These are phyloP conservation scores for Colletotrichum orbiculare DNA, from an alignment of 2,329 filamentous ascomycete species.

Conservation along the genomic window DNA sequence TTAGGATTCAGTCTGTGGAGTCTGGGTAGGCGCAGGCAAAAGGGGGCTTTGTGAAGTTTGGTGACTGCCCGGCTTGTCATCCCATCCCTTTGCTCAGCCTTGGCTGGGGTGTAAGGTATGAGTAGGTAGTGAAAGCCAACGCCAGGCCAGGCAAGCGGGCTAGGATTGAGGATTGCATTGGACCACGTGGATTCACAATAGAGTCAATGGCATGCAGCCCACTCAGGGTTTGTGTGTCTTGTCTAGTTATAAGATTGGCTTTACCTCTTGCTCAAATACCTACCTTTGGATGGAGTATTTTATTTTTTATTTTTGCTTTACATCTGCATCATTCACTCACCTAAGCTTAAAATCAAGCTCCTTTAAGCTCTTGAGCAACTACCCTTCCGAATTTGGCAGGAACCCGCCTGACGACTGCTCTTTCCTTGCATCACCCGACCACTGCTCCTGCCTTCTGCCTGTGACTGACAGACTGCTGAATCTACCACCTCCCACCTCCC, in stretches of 20 bases:
- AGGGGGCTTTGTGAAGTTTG: constrained; percentile 11
- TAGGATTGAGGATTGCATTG: constrained; percentile 3
- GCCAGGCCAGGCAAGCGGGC: neutral
- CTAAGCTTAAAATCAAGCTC: constrained; percentile 6
- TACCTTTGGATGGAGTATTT: constrained; percentile 22
- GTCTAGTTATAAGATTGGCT: constrained; percentile 34
- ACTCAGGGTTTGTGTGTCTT: neutral
- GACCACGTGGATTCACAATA: constrained; percentile 7
- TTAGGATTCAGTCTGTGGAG: constrained; percentile 16
- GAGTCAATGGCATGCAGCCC: constrained; percentile 22
- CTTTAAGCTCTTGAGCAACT: neutral
- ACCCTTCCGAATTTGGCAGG: too few species aligned
- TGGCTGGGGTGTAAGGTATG: constrained; percentile 12
- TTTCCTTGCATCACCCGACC: too few species aligned
- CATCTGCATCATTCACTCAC: neutral
- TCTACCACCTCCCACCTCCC: too few species aligned
- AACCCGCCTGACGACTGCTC: too few species aligned
- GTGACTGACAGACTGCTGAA: too few species aligned
- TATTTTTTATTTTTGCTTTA: constrained; percentile 3
- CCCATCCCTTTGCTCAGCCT: constrained; percentile 28
- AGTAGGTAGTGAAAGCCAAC: neutral
- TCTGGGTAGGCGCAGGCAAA: neutral
- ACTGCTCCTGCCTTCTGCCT: too few species aligned
- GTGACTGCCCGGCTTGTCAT: constrained; percentile 12
- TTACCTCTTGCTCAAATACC: constrained; percentile 14